Base-by-base conservation (phyloP, 192 early-diverging fungal species). In the Coemansia sp. region DNA sequence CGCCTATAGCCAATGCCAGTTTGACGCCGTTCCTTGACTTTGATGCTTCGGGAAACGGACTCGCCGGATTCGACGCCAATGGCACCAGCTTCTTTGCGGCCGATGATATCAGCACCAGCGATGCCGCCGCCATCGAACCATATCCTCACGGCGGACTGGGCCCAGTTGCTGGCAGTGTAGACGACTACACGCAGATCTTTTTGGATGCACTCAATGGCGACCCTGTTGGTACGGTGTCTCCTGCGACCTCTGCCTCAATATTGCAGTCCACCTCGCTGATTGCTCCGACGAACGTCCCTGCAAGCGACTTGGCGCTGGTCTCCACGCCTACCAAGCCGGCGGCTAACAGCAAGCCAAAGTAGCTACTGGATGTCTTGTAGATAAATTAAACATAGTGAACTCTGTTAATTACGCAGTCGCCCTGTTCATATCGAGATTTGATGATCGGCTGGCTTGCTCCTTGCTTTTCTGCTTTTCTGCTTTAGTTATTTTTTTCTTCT, bases 21-120 rank as follows among this genome's bases (percentile, higher is more conserved):
- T 20, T 56, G 22, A 71, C 77, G 25, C 77, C 77, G 35, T 79
- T 74, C 22, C 64, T 74, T 9, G 68, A 80, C 57, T 80, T 80
- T 80, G 72, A 71, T 17, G 77, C 54, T 27, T 24, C 17, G 12
- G 35, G 31, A 25, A 32, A 37, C 31, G 56, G 32, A 11, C 56
- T 58, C n/a, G 59, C 59, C 51, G 59, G 51, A n/a, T 24, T 56
- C 9, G 49, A 40, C 40, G 8, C 20, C 14, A 51, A 27, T 12
- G 20, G 24, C 14, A 11, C 36, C n/a, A 27, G 41, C 15, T 51
- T 37, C 51, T 19, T 62, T 47, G 25, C 51, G 15, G 4, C 51
- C 15, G 27, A 54, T 31, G 51, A 29, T n/a, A 14, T 14, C 15
- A 31, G 29, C 17, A 7, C 17, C 27, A 31, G 51, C 27, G 15